phyloP scores from a whole-genome alignment of 2,329 filamentous ascomycete species.

The Fusarium nelsonii region DNA sequence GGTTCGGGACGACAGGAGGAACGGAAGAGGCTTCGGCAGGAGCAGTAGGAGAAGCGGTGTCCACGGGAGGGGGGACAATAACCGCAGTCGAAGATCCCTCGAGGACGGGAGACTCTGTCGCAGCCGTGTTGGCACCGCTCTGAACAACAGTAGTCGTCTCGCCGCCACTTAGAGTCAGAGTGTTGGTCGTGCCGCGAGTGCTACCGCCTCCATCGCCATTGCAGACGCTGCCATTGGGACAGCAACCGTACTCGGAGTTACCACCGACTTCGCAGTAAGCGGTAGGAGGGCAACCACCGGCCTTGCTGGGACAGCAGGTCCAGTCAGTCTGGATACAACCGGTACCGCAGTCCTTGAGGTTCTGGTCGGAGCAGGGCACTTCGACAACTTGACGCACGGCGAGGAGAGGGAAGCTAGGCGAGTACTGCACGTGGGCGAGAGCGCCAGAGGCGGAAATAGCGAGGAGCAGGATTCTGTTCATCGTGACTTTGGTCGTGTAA shows the following conservation, averaged over 20 bases:
- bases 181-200: constrained; percentile 28
- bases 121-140: not conserved
- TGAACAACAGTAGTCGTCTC: constrained; percentile 25
- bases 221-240: constrained; percentile 47
- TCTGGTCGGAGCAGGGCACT: constrained; percentile 43
- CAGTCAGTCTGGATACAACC: constrained; percentile 47
- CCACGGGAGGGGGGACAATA: constrained; percentile 12
- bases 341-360: constrained; percentile 47
- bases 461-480: constrained; percentile 48
- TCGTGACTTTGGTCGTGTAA: not conserved
- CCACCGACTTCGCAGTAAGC: constrained; percentile 44
- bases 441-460: constrained; percentile 37
- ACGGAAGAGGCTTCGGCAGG: not conserved
- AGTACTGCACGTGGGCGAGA: constrained; percentile 31
- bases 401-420: constrained; percentile 32
- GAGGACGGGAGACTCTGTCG: constrained; percentile 12
- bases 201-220: constrained; percentile 45
- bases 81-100: constrained; percentile 24
- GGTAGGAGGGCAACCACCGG: constrained; percentile 47
- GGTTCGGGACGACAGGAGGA: not conserved
- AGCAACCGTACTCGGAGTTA: constrained; percentile 50
- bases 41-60: not conserved
- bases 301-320: constrained; percentile 50
- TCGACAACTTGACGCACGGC: constrained; percentile 39
- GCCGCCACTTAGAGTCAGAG: constrained; percentile 22